A percentile compares a stretch with the other conserved stretches of the same genome.
Conservation (phyloP, 192 early-diverging fungal species). For the Entomortierella beljakovae region DNA sequence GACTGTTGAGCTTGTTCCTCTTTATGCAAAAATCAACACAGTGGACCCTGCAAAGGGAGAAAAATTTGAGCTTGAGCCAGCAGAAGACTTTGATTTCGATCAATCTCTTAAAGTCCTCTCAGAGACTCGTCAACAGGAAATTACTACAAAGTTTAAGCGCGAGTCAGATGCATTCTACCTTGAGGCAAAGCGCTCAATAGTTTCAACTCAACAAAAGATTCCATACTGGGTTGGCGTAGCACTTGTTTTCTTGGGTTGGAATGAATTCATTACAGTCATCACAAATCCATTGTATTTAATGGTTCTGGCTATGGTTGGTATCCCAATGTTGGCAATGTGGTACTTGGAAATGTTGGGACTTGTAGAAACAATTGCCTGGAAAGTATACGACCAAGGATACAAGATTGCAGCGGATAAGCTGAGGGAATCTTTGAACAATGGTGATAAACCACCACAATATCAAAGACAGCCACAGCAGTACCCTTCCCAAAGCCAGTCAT, state of each 20-base stretch:
- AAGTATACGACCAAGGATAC: conserved; percentile 51
- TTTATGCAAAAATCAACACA: conserved; percentile 82
- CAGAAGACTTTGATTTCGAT: conserved; percentile 68
- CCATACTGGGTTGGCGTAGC: conserved; percentile 86
- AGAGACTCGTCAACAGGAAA: conserved; percentile 71
- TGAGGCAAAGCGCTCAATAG: conserved; percentile 96
- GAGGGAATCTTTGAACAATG: conserved; percentile 36
- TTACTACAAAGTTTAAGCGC: conserved; percentile 85
- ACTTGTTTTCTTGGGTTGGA: conserved; percentile 92
- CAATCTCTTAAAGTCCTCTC: conserved; percentile 71
- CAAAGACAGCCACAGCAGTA: conserved; percentile 43
- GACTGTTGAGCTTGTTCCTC: conserved; percentile 71
- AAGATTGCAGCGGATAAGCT: conserved; percentile 47
- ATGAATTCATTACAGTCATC: conserved; percentile 90
- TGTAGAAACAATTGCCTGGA: conserved; percentile 56
- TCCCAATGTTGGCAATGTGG: conserved; percentile 70
- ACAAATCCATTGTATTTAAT: conserved; percentile 89
- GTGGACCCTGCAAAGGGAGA: conserved; percentile 43
- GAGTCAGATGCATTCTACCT: conserved; percentile 93
- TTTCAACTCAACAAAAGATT: conserved; percentile 86
- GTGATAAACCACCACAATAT: conserved; percentile 1
- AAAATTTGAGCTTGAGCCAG: conserved; percentile 46
- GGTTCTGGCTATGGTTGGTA: conserved; percentile 66
- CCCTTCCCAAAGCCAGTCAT: conserved; percentile 11
- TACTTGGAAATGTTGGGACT: conserved; percentile 76